Evolutionary conservation across 23 red algal species (phyloP), one percentile per base, ranked within the genome.

Genomic region (Gracilaria gracilis): DNA sequence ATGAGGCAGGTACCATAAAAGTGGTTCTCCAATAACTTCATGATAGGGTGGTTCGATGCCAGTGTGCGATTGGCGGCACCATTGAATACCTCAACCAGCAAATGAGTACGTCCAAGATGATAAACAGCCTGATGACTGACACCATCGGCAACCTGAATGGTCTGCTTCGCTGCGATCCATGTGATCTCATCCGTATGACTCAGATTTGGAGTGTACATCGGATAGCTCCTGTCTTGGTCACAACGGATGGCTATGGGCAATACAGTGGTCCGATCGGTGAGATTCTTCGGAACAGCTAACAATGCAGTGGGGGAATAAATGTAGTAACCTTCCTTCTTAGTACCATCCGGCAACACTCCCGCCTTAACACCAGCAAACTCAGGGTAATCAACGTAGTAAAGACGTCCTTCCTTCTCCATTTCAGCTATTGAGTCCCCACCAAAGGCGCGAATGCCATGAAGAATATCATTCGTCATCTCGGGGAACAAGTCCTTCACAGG

Each of bases 61-160:
- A 88, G 23, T 24, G 84, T 29, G 31, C 84, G 84, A 16, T 58
- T 67, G 0, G 36, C 36, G 15, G 42, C 9, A 38, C 66, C 20
- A 21, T 28, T 75, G 1, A 88, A 75, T 25, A 15, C 67, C 19
- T 88, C 71, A 20, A 88, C 11, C 49, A 88, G 48, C 46, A 88
- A 58, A 37, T 88, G 84, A 9, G 84, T 88, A 19, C 84, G 84
- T n/a, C 84, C 84, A 17, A 88, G 44, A 32, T 88, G 84, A 23
- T 75, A 88, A 15, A 19, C 25, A 9, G 71, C 53, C 84, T 88
- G 46, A 48, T 48, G 84, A 13, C 57, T 75, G 9, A 75, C 71
- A 7, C 66, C 67, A 32, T 88, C 84, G 4, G 84, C 84, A 46
- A 75, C 84, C 24, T 81, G 76, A 3, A 81, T 47, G 27, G 76